phyloP scores from a whole-genome alignment of 179 eudicot genomes.

The Beta lomatogona region DNA sequence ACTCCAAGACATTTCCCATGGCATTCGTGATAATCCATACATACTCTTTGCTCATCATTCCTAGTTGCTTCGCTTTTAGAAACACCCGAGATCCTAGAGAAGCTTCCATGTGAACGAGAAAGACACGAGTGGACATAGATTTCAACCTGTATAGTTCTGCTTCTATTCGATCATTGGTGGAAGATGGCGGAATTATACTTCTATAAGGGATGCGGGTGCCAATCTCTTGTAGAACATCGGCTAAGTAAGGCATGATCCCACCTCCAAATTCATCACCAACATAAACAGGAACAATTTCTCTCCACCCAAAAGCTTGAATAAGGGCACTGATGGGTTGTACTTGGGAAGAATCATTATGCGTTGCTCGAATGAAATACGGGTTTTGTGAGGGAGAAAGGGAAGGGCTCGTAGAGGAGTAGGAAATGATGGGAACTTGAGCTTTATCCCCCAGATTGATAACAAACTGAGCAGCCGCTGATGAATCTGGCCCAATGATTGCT shows the following conservation, averaged over 20 bases:
- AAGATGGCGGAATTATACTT: slow-evolving; percentile 43
- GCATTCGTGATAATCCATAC: slow-evolving; percentile 67
- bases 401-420: slow-evolving; percentile 56
- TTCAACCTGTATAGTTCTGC: slow-evolving; percentile 51
- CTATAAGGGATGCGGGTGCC: slow-evolving; percentile 34
- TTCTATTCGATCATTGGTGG: slow-evolving; percentile 42
- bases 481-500: slow-evolving; percentile 69
- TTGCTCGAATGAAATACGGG: slow-evolving; percentile 53
- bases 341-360: slow-evolving; percentile 50
- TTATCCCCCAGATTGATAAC: slow-evolving; percentile 49
- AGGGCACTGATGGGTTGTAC: slow-evolving; percentile 49
- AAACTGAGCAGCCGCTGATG: slow-evolving; percentile 52
- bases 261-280: slow-evolving; percentile 52
- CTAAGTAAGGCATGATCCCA: slow-evolving; percentile 43
- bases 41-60: slow-evolving; percentile 66
- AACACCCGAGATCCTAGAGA: slow-evolving; percentile 50
- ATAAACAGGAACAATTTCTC: slow-evolving; percentile 51
- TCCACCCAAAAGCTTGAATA: slow-evolving; percentile 61
- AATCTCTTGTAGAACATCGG: slow-evolving; percentile 37
- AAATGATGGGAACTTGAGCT: slow-evolving; percentile 62
- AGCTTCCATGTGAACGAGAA: slow-evolving; percentile 56
- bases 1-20: slow-evolving; percentile 41
- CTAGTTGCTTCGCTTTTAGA: slow-evolving; percentile 44
- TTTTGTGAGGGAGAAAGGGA: slow-evolving; percentile 41
- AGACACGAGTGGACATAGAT: slow-evolving; percentile 63